A percentile compares a stretch with the other conserved stretches of the same genome.
Conservation (phyloP, 306 rosid species). For the Pterocarpus santalinus region DNA sequence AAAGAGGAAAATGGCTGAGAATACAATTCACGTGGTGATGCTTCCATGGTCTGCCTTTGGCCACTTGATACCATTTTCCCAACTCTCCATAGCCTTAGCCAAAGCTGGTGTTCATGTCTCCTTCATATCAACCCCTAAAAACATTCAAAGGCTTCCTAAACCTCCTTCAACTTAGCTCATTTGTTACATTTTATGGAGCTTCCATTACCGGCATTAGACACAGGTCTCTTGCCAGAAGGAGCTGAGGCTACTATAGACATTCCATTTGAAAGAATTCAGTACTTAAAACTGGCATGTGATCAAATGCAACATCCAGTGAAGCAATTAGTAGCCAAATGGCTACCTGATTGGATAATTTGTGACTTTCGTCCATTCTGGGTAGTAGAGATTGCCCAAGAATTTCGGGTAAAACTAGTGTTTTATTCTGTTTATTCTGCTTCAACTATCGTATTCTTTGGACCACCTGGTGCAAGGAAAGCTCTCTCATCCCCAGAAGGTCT, state of each 20-base stretch:
- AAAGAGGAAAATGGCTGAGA: constrained; percentile 35
- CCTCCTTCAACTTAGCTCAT: constrained; percentile 40
- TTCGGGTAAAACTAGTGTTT: background rate
- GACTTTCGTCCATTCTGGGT: constrained; percentile 36
- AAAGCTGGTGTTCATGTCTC: constrained; percentile 45
- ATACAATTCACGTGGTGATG: constrained; percentile 37
- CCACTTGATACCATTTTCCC: constrained; percentile 46
- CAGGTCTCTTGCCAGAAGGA: constrained; percentile 37
- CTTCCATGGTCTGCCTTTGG: constrained; percentile 56
- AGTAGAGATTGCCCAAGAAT: constrained; percentile 28
- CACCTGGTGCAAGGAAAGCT: background rate
- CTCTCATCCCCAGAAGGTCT: constrained; percentile 25
- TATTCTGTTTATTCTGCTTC: constrained; percentile 30
- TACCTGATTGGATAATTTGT: constrained; percentile 48
- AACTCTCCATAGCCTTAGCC: constrained; percentile 53
- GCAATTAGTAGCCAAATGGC: background rate
- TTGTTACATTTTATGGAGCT: constrained; percentile 33
- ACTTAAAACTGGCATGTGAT: constrained; percentile 38
- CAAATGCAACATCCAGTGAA: constrained; percentile 7
- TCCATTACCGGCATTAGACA: constrained; percentile 39
- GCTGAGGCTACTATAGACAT: constrained; percentile 43
- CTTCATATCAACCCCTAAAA: constrained; percentile 47
- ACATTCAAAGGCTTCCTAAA: constrained; percentile 49
- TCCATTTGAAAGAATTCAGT: constrained; percentile 32
- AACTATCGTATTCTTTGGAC: background rate